Conservation (phyloP, 805 yeast genomes). For the Wickerhamomyces queroliae region DNA sequence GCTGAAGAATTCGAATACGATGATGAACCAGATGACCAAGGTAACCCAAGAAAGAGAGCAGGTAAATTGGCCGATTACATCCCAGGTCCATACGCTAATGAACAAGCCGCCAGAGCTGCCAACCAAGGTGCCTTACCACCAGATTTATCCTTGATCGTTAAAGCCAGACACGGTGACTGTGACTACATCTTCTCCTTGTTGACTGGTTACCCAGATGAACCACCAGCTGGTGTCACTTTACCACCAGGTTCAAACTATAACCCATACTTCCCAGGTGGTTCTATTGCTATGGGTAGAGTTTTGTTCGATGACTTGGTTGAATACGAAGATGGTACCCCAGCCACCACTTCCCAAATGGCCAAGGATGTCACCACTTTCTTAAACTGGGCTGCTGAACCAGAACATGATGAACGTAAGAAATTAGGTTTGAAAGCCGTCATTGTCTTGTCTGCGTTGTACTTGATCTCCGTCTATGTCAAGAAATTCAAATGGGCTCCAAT, state of each 20-base stretch:
- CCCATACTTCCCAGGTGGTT: constrained; percentile 99
- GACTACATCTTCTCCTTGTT: constrained; percentile 92
- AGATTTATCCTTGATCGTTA: constrained; percentile 92
- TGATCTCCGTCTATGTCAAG: constrained; percentile 86
- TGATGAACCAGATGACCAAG: constrained; percentile 98
- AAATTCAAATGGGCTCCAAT: constrained; percentile 97
- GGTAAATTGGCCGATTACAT: constrained; percentile 96
- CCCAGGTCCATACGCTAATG: constrained; percentile 95
- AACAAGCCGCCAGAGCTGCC: constrained; percentile 99
- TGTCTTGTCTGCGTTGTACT: constrained; percentile 71
- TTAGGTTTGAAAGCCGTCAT: constrained; percentile 90
- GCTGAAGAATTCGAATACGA: constrained; percentile 97
- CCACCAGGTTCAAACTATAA: constrained; percentile 96
- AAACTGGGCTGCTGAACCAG: constrained; percentile 98
- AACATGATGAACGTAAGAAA: constrained; percentile 97
- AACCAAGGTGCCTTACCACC: constrained; percentile 99
- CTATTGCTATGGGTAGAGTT: constrained; percentile 99
- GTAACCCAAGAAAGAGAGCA: constrained; percentile 95
- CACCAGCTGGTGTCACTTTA: constrained; percentile 93
- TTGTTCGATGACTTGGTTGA: constrained; percentile 96
- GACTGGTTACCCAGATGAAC: constrained; percentile 98
- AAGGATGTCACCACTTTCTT: constrained; percentile 95
- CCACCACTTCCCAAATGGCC: constrained; percentile 98
- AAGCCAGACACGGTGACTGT: constrained; percentile 98
- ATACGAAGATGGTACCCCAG: constrained; percentile 98